phyloP scores from a whole-genome alignment of 345 rosid species.

The Murraya koenigii region DNA sequence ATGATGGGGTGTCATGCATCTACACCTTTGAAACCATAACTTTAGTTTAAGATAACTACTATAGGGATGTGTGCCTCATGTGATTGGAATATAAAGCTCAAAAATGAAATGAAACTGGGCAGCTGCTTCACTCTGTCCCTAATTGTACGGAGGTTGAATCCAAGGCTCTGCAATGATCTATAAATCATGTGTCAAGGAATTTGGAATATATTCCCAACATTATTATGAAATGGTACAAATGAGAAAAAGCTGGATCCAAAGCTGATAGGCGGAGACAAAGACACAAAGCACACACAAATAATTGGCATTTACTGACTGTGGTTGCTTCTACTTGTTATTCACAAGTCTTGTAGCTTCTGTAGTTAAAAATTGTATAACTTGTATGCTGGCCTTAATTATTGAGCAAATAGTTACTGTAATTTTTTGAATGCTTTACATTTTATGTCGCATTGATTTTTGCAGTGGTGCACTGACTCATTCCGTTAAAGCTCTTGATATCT shows the following conservation, averaged over 20 bases:
- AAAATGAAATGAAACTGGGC: not conserved
- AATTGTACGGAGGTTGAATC: not conserved
- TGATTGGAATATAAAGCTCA: not conserved
- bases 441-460: conserved; percentile 22
- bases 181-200: not conserved
- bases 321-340: not conserved
- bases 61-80: not conserved
- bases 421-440: not conserved
- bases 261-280: not conserved
- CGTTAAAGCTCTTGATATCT: conserved; percentile 86
- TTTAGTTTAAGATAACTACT: not conserved
- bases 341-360: not conserved
- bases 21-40: not conserved
- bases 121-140: not conserved
- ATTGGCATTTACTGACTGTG: not conserved
- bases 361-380: not conserved
- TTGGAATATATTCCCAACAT: not conserved
- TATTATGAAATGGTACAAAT: not conserved
- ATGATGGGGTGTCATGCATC: not conserved
- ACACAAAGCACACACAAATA: not conserved
- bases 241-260: not conserved
- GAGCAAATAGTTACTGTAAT: not conserved
- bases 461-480: conserved; percentile 96
- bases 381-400: not conserved
- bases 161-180: not conserved